A percentile compares a stretch with the other conserved stretches of the same genome.
Evolutionary conservation across 108 stramenopile species (phyloP).

Genomic region (Discostella pseudostelligera): DNA sequence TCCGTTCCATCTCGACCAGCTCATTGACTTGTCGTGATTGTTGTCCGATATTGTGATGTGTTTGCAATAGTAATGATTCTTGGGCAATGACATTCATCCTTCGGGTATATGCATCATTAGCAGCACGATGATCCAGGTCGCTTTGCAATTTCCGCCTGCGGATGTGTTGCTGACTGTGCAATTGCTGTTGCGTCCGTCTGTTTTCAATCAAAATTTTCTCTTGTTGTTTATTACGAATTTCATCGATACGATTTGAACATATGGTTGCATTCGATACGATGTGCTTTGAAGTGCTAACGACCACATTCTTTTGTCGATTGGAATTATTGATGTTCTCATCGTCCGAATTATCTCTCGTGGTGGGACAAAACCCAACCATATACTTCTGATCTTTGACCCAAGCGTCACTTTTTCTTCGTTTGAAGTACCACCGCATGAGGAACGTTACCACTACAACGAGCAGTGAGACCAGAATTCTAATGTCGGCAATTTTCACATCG

Average conservation of each 20-base stretch:
- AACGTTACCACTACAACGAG: neutral
- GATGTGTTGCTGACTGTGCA: conserved; percentile 8
- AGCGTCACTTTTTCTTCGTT: neutral
- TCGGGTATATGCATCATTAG: conserved; percentile 25
- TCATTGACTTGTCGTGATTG: conserved; percentile 14
- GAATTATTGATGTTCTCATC: neutral
- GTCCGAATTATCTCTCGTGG: neutral
- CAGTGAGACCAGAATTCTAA: neutral
- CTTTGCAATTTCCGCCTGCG: conserved; percentile 3
- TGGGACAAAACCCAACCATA: neutral
- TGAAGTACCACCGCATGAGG: conserved; percentile 1
- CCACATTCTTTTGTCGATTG: conserved; percentile 1
- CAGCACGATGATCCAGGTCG: conserved; percentile 23
- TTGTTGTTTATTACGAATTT: conserved; percentile 32
- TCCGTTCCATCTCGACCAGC: conserved; percentile 31
- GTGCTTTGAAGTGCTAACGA: neutral
- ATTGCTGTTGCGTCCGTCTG: conserved; percentile 10
- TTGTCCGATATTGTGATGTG: neutral
- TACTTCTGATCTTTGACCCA: neutral
- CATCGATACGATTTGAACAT: neutral
- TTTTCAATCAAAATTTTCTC: conserved; percentile 4
- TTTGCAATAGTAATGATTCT: conserved; percentile 10
- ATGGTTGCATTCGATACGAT: neutral
- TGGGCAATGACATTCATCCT: conserved; percentile 10
- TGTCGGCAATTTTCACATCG: neutral